Evolutionary conservation across 768 basidiomycete genomes (phyloP).

Genomic region (Sutorius australiensis): DNA sequence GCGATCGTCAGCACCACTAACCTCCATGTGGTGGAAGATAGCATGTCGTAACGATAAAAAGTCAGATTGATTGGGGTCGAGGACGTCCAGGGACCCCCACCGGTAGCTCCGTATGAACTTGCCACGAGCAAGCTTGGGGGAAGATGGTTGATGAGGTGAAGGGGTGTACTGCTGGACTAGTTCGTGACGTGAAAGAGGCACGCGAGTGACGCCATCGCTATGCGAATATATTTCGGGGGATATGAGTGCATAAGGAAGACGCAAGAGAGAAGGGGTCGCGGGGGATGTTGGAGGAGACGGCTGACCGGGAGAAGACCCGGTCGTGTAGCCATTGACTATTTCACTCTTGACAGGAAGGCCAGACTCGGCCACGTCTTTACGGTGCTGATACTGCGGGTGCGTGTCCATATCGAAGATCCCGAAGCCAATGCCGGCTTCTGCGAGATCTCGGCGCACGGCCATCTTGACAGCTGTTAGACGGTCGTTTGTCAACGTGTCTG

Average conservation of each 20-base stretch:
- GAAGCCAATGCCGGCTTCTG: conserved; percentile 82
- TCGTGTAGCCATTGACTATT: conserved; percentile 50
- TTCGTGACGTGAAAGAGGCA: conserved; percentile 61
- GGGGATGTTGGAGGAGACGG: conserved; percentile 69
- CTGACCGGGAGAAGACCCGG: conserved; percentile 48
- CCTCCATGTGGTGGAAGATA: conserved; percentile 87
- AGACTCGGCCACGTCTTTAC: conserved; percentile 42
- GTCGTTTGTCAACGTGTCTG: conserved; percentile 79
- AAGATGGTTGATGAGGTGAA: conserved; percentile 40
- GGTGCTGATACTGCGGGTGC: conserved; percentile 45
- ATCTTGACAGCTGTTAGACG: conserved; percentile 75
- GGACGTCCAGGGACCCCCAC: conserved; percentile 81
- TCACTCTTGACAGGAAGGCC: conserved; percentile 46
- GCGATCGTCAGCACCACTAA: conserved; percentile 35
- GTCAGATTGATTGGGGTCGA: conserved; percentile 78
- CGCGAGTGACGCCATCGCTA: conserved; percentile 69
- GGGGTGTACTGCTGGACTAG: conserved; percentile 72
- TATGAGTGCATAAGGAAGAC: conserved; percentile 80
- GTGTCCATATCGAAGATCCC: conserved; percentile 82
- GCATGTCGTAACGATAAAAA: conserved; percentile 73
- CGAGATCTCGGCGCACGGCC: conserved; percentile 76
- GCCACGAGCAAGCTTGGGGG: conserved; percentile 49
- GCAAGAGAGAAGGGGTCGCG: conserved; percentile 53
- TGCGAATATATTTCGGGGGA: conserved; percentile 83
- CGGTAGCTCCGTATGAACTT: conserved; percentile 72